phyloP scores from a whole-genome alignment of 768 basidiomycete genomes.

The Arthromyces matolae region DNA sequence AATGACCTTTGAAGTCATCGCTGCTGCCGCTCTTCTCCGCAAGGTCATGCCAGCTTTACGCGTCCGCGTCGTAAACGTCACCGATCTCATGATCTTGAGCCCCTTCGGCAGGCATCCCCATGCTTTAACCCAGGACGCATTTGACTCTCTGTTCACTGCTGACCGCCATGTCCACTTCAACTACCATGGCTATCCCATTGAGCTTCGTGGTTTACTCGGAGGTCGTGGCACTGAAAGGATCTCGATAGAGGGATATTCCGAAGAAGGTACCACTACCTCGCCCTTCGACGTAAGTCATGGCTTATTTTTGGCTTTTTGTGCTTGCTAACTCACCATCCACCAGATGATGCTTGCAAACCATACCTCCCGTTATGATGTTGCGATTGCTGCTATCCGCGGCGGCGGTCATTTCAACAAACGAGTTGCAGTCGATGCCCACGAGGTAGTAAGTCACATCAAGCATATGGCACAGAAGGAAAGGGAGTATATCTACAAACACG shows the following conservation, averaged over 20 bases:
- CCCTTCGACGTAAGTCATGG: constrained; percentile 63
- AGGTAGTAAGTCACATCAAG: constrained; percentile 50
- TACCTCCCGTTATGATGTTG: constrained; percentile 66
- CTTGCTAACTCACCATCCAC: background rate
- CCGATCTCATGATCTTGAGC: constrained; percentile 83
- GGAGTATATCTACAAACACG: constrained; percentile 57
- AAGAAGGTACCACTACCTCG: constrained; percentile 79
- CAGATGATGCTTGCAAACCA: constrained; percentile 75
- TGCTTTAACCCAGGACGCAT: constrained; percentile 56
- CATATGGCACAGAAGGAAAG: constrained; percentile 60
- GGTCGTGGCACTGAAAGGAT: constrained; percentile 50
- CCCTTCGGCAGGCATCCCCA: constrained; percentile 73
- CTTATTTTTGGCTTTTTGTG: background rate
- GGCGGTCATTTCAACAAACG: constrained; percentile 49
- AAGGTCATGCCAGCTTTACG: constrained; percentile 67
- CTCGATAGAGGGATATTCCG: constrained; percentile 59
- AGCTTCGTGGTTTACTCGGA: constrained; percentile 63
- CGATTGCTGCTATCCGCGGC: constrained; percentile 54
- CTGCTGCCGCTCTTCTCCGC: constrained; percentile 77
- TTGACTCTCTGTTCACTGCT: constrained; percentile 67
- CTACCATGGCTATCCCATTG: constrained; percentile 79
- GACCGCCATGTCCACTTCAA: constrained; percentile 74
- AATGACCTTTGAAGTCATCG: constrained; percentile 85
- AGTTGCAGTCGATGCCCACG: constrained; percentile 57
- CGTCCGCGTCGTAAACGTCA: constrained; percentile 85